Percentiles rank a stretch among this genome's conserved stretches.
Conservation (phyloP, 805 yeast genomes). For the Pichia paraexigua region DNA sequence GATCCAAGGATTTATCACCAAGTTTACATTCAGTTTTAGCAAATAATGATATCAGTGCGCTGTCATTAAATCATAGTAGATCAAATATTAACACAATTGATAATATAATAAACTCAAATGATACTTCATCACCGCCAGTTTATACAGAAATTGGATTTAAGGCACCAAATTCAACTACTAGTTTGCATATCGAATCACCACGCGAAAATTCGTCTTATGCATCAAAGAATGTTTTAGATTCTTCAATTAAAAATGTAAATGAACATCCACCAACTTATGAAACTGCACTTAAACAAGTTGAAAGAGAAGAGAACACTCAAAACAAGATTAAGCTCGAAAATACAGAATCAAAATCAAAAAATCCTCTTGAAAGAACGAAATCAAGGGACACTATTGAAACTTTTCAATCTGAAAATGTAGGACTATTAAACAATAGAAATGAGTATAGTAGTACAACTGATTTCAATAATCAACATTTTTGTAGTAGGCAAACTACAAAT, state of each 20-base stretch:
- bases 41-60: neutral
- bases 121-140: slow-evolving; percentile 1
- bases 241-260: slow-evolving; percentile 7
- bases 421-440: slow-evolving; percentile 19
- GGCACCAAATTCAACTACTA: slow-evolving; percentile 18
- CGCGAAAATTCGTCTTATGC: neutral
- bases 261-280: slow-evolving; percentile 23
- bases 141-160: slow-evolving; percentile 1
- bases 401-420: slow-evolving; percentile 16
- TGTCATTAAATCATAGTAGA: neutral
- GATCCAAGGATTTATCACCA: slow-evolving; percentile 2
- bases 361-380: neutral
- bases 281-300: slow-evolving; percentile 6
- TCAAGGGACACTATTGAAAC: neutral
- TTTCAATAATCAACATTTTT: neutral
- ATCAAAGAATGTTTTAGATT: neutral
- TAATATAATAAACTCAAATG: neutral
- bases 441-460: neutral
- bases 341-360: neutral
- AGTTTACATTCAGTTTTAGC: slow-evolving; percentile 4
- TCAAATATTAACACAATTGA: slow-evolving; percentile 5
- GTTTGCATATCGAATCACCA: slow-evolving; percentile 7
- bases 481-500: neutral
- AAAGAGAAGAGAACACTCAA: neutral
- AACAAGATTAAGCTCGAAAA: neutral